A percentile compares a stretch with the other conserved stretches of the same genome.
phyloP scores from a whole-genome alignment of 164 flowering plant genomes.

The Chimonanthus praecox region DNA sequence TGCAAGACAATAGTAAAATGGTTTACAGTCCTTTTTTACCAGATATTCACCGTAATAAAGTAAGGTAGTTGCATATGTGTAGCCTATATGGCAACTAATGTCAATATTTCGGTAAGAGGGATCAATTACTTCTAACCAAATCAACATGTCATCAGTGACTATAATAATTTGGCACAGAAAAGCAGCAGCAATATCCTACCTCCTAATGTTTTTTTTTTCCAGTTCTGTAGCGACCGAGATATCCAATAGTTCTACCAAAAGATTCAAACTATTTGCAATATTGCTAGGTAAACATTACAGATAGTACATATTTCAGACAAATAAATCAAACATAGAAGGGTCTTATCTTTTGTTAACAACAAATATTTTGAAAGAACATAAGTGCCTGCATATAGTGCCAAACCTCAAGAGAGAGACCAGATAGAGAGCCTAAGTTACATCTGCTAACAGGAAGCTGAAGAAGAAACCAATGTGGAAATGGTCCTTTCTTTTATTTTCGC shows the following conservation, averaged over 20 bases:
- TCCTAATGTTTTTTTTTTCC: not conserved
- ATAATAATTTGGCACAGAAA: not conserved
- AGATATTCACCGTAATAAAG: not conserved
- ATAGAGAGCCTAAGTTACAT: no score
- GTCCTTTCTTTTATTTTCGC: no score
- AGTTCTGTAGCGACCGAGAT: not conserved
- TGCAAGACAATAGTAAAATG: conserved; percentile 26
- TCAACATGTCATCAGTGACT: not conserved
- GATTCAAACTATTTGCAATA: not conserved
- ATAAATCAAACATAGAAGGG: not conserved
- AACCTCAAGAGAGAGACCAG: no score
- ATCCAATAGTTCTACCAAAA: not conserved
- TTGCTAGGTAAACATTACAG: not conserved
- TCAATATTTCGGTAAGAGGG: not conserved
- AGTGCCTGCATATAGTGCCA: not conserved
- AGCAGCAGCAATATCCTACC: not conserved
- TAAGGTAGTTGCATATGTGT: not conserved
- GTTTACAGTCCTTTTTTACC: not conserved
- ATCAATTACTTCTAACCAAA: not conserved
- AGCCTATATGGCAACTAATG: not conserved
- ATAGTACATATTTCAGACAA: not conserved
- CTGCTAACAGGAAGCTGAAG: not conserved
- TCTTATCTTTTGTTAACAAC: not conserved
- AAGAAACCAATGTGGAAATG: not conserved
- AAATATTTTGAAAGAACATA: no score